These are phyloP conservation scores for Microsporum ferrugineum DNA, from an alignment of 2,329 filamentous ascomycete genomes.

Conservation along the genomic window DNA sequence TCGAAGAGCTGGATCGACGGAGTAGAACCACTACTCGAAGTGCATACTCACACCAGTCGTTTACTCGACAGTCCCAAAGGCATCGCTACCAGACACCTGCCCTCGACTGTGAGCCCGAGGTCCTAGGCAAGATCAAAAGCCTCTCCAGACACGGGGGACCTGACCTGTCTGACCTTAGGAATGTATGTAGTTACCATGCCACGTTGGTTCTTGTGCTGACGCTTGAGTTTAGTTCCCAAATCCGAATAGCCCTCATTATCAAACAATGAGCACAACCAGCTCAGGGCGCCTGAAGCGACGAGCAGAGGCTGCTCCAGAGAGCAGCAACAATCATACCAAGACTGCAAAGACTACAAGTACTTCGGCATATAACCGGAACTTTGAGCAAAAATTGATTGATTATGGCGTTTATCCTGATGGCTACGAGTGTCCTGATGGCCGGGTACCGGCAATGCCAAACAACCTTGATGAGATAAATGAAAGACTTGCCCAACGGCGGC, in stretches of 20 bases:
- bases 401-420: slow-evolving; percentile 21
- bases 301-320: background rate
- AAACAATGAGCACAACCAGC: background rate
- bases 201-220: background rate
- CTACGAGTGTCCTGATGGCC: slow-evolving; percentile 19
- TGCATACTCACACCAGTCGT: background rate
- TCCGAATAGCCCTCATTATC: background rate
- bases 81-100: slow-evolving; percentile 4
- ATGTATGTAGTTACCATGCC: slow-evolving; percentile 8
- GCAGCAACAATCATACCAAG: background rate
- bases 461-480: slow-evolving; percentile 24
- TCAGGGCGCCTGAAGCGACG: background rate
- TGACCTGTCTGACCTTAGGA: slow-evolving; percentile 12
- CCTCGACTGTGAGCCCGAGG: background rate
- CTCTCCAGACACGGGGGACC: slow-evolving; percentile 9
- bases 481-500: slow-evolving; percentile 20
- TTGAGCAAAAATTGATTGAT: slow-evolving; percentile 31
- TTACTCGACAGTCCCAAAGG: slow-evolving; percentile 10
- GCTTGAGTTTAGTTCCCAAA: background rate
- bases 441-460: slow-evolving; percentile 18
- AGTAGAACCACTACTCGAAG: slow-evolving; percentile 2
- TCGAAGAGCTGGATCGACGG: slow-evolving; percentile 18
- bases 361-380: slow-evolving; percentile 24
- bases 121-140: slow-evolving; percentile 2
- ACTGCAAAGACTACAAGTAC: slow-evolving; percentile 1